Evolutionary conservation across 805 yeast species (phyloP).

Genomic region (Starmera quercuum): DNA sequence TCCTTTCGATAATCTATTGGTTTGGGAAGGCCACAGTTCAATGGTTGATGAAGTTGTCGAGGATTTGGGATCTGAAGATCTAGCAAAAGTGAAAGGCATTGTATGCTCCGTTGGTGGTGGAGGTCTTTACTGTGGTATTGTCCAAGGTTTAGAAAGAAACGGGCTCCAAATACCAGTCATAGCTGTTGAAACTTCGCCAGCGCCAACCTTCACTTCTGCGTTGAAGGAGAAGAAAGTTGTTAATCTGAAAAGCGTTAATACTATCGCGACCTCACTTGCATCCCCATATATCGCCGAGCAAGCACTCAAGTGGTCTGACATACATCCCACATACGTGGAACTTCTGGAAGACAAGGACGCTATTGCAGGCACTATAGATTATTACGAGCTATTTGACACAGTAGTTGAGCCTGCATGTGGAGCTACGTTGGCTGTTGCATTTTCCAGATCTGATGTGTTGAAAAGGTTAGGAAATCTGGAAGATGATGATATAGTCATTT

Average conservation of each 20-base stretch:
- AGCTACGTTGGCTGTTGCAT: slow-evolving; percentile 54
- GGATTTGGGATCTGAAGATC: slow-evolving; percentile 15
- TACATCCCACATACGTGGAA: slow-evolving; percentile 32
- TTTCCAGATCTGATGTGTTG: slow-evolving; percentile 29
- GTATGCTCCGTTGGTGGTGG: slow-evolving; percentile 55
- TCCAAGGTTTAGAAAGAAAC: slow-evolving; percentile 33
- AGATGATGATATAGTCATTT: slow-evolving; percentile 37
- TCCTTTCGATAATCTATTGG: slow-evolving; percentile 42
- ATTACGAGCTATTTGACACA: slow-evolving; percentile 41
- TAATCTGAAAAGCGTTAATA: slow-evolving; percentile 33
- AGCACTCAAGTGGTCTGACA: slow-evolving; percentile 37
- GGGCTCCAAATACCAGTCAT: slow-evolving; percentile 31
- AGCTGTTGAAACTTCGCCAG: slow-evolving; percentile 58
- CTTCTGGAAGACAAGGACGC: slow-evolving; percentile 50
- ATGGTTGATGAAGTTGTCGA: slow-evolving; percentile 36
- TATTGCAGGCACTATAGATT: slow-evolving; percentile 41
- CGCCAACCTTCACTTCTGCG: slow-evolving; percentile 49
- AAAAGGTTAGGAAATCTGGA: slow-evolving; percentile 19
- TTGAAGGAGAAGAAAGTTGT: slow-evolving; percentile 38
- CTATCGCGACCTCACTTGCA: slow-evolving; percentile 61
- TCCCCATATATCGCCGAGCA: slow-evolving; percentile 46
- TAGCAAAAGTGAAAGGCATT: slow-evolving; percentile 31
- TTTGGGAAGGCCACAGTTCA: slow-evolving; percentile 49
- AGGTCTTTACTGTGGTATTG: slow-evolving; percentile 46
- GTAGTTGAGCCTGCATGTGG: slow-evolving; percentile 72